These are phyloP conservation scores for Actinomucor elegans DNA, from an alignment of 371 early-diverging fungal species.

Conservation along the genomic window DNA sequence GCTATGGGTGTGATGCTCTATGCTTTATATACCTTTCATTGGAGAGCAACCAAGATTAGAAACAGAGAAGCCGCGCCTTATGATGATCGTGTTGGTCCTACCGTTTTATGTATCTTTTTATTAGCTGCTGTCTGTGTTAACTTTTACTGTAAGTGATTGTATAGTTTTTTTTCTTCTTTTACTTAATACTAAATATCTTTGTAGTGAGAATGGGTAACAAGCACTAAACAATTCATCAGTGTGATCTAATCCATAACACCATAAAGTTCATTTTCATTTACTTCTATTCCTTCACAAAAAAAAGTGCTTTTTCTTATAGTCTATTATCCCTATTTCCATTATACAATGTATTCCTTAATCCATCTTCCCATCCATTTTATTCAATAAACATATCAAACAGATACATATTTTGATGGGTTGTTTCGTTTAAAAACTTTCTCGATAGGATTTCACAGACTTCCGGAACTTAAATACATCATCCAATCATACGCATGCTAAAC, in stretches of 20 bases:
- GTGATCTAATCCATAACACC: background rate
- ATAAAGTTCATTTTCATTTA: background rate
- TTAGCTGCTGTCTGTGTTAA: conserved; percentile 75
- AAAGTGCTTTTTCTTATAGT: background rate
- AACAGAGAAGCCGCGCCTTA: conserved; percentile 56
- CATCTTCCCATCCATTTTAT: background rate
- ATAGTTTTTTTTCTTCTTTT: background rate
- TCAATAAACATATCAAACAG: background rate
- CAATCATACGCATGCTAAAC: background rate
- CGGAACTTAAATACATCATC: background rate
- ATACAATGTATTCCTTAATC: background rate
- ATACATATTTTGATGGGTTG: background rate
- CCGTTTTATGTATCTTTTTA: conserved; percentile 72
- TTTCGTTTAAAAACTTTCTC: too few relatives aligned
- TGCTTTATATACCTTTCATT: conserved; percentile 80
- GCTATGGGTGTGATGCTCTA: conserved; percentile 73
- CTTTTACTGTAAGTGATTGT: conserved; percentile 67
- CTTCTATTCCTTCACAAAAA: too few relatives aligned
- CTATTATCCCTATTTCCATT: background rate
- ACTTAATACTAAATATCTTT: background rate
- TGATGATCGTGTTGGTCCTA: conserved; percentile 63
- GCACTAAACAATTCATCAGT: too few relatives aligned
- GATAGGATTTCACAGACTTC: too few relatives aligned
- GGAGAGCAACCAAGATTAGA: conserved; percentile 74
- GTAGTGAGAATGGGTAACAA: conserved; percentile 26